A percentile compares a stretch with the other conserved stretches of the same genome.
These are phyloP conservation scores for Leucosporidium yakuticum DNA, from an alignment of 768 basidiomycete genomes.

Conservation along the genomic window DNA sequence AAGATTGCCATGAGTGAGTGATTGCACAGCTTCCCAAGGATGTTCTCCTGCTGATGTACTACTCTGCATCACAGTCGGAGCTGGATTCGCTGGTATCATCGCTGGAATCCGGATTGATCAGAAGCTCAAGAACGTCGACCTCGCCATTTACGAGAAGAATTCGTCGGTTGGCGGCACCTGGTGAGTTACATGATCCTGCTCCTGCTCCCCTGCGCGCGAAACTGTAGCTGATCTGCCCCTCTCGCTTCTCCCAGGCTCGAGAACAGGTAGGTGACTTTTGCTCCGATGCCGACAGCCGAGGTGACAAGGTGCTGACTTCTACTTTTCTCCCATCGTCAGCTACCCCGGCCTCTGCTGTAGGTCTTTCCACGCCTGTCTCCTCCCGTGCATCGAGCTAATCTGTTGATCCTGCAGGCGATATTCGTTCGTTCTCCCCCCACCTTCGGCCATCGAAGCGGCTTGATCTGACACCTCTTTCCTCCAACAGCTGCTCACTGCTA, in stretches of 20 bases:
- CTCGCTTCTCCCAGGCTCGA: slow-evolving; percentile 9
- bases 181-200: slow-evolving; percentile 37
- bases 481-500: slow-evolving; percentile 32
- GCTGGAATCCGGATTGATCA: slow-evolving; percentile 59
- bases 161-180: slow-evolving; percentile 61
- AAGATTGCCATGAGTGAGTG: slow-evolving; percentile 29
- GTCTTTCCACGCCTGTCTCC: background rate
- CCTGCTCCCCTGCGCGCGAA: background rate
- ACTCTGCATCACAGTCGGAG: slow-evolving; percentile 45
- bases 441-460: no score
- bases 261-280: slow-evolving; percentile 15
- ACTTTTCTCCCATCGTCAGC: background rate
- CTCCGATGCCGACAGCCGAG: no score
- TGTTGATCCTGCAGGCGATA: background rate
- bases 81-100: slow-evolving; percentile 58
- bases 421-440: background rate
- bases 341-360: slow-evolving; percentile 14
- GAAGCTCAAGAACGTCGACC: slow-evolving; percentile 52
- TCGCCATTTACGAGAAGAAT: slow-evolving; percentile 59
- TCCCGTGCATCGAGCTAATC: background rate
- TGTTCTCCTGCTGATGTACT: background rate
- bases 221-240: background rate
- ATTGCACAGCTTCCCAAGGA: background rate
- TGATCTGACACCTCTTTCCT: background rate
- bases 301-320: no score